Percentiles rank a stretch among this genome's conserved stretches.
These are phyloP conservation scores for Prunus armeniaca DNA, from an alignment of 306 rosid species.

Conservation along the genomic window DNA sequence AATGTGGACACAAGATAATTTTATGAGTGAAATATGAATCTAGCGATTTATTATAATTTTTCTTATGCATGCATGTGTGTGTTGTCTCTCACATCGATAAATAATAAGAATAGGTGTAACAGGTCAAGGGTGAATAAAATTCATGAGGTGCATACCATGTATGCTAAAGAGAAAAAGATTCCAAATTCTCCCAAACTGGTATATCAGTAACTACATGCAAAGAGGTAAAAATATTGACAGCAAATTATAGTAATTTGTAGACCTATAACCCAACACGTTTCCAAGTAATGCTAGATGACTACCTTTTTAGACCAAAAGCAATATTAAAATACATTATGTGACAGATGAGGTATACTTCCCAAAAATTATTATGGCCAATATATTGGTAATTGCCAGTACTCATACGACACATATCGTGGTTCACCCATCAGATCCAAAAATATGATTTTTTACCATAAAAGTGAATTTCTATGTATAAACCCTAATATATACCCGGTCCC, in stretches of 20 bases:
- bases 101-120: no score
- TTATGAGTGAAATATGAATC: neutral
- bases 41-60: neutral
- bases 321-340: neutral
- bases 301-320: conserved; percentile 7
- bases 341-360: neutral
- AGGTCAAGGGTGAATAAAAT: neutral
- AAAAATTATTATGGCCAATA: no score
- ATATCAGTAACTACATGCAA: conserved; percentile 2
- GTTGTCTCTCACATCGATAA: no score
- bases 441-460: neutral
- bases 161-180: conserved; percentile 10
- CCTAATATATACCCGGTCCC: conserved; percentile 6
- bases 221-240: conserved; percentile 5
- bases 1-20: no score
- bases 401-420: neutral
- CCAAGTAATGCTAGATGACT: neutral
- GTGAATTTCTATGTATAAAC: conserved; percentile 3
- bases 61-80: neutral
- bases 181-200: conserved; percentile 20
- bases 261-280: neutral
- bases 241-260: neutral
- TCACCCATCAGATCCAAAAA: neutral
- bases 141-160: conserved; percentile 21
- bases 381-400: neutral